A percentile compares a stretch with the other conserved stretches of the same genome.
These are phyloP conservation scores for Pseudotsuga menziesii DNA, from an alignment of 75 land plant genomes.

Conservation along the genomic window DNA sequence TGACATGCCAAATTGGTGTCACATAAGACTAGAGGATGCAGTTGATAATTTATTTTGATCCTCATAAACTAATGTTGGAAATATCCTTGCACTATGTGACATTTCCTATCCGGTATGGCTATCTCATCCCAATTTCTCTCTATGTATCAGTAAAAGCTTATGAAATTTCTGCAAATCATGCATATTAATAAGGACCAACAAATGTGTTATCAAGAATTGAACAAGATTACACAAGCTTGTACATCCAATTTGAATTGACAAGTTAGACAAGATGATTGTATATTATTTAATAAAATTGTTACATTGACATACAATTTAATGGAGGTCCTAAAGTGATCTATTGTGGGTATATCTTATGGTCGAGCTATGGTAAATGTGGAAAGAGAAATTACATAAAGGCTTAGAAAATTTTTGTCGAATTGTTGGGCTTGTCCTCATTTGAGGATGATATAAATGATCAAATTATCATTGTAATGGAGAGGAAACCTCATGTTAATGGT, in stretches of 20 bases:
- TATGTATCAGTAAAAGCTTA: constrained; percentile 87
- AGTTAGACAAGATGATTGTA: constrained; percentile 72
- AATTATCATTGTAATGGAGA: too few species aligned
- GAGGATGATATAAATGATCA: too few species aligned
- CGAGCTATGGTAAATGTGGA: too few species aligned
- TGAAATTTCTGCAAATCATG: constrained; percentile 72
- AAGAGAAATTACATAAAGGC: too few species aligned
- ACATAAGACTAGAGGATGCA: constrained; percentile 31
- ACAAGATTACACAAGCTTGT: constrained; percentile 44
- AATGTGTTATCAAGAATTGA: constrained; percentile 69
- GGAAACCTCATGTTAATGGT: too few species aligned
- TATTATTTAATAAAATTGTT: constrained; percentile 72
- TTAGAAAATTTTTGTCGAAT: too few species aligned
- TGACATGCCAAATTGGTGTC: constrained; percentile 55
- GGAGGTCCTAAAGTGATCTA: constrained; percentile 75
- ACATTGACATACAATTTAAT: constrained; percentile 73
- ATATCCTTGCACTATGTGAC: constrained; percentile 52
- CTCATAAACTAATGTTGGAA: constrained; percentile 28
- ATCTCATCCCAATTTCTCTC: constrained; percentile 81
- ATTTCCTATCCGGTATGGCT: constrained; percentile 77
- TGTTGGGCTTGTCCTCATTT: too few species aligned
- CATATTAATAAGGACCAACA: constrained; percentile 67
- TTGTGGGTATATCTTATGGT: constrained; percentile 44
- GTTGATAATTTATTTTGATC: constrained; percentile 34
- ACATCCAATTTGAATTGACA: constrained; percentile 86